phyloP scores from a whole-genome alignment of 768 basidiomycete genomes.

The Rhodocollybia butyracea region DNA sequence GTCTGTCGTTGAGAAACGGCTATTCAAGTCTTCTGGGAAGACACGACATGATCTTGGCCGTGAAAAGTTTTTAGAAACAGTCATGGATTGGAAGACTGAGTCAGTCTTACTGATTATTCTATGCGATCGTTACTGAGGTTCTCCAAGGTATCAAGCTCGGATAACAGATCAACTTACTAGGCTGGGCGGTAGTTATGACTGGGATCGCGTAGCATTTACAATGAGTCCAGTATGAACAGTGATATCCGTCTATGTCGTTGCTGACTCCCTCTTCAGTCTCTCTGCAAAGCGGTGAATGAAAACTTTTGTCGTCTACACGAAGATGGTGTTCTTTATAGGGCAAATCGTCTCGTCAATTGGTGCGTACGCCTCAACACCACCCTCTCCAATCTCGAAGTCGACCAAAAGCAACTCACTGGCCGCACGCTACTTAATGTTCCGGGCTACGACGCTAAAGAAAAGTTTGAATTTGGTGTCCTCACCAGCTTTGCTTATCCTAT shows the following conservation, averaged over 20 bases:
- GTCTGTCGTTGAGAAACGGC: slow-evolving; percentile 91
- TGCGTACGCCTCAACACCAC: slow-evolving; percentile 95
- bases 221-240: slow-evolving; percentile 72
- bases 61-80: slow-evolving; percentile 84
- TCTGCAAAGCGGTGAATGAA: slow-evolving; percentile 87
- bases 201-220: slow-evolving; percentile 93
- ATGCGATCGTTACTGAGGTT: not conserved
- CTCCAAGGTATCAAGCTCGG: slow-evolving; percentile 78
- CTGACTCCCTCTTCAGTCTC: slow-evolving; percentile 36
- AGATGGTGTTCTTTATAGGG: slow-evolving; percentile 89
- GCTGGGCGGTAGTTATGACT: slow-evolving; percentile 92
- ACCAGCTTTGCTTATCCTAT: slow-evolving; percentile 95
- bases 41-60: slow-evolving; percentile 94
- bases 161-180: slow-evolving; percentile 88
- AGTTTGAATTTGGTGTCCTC: slow-evolving; percentile 95
- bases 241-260: not conserved
- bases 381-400: slow-evolving; percentile 98
- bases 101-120: slow-evolving; percentile 35
- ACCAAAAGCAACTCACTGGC: slow-evolving; percentile 85
- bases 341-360: slow-evolving; percentile 97
- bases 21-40: slow-evolving; percentile 79
- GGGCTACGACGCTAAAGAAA: slow-evolving; percentile 93
- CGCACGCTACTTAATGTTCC: slow-evolving; percentile 87
- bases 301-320: slow-evolving; percentile 90
- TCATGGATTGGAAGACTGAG: slow-evolving; percentile 98